Evolutionary conservation across 208 protist species (phyloP), one percentile per base, ranked within the genome.

Genomic region (Herpetomonas muscarum): DNA sequence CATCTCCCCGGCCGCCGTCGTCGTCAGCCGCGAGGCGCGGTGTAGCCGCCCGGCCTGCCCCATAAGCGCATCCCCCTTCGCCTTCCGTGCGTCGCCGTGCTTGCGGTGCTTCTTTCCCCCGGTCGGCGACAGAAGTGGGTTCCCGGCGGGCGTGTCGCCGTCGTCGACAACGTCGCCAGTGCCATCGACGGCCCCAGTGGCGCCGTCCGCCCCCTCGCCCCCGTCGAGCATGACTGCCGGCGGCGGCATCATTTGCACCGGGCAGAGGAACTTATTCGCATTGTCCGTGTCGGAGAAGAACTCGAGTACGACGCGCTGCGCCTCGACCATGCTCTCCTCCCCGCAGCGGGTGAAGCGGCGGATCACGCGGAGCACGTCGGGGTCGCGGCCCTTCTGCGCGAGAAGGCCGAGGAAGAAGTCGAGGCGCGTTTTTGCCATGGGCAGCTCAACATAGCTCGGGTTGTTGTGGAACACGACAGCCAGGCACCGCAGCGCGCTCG

Each of bases 241-340:
- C 34, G 34, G 34, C 34, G 34, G 34, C 34, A 39, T 39, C 7
- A 39, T 7, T 39, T 39, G 7, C 10, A 78, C 26, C 13, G 61
- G 60, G 25, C 50, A 73, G 2, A 82, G 50, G 9, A 77, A 25
- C 15, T 9, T 29, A 31, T 61, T 45, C n/a, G 62, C 61, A 3
- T 25, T 42, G 31, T 29, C 57, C 22, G 66, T 30, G 28, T 56
- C 42, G n/a, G 25, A 25, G 7, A 77, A 69, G 50, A 57, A 67
- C 30, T 67, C 62, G 4, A 82, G 46, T 24, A 82, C 66, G 15
- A 67, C 39, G 19, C 37, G 26, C 60, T 82, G 75, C 29, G 70
- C 69, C 44, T 82, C 75, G 21, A 71, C 55, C 65, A 82, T 71
- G 41, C 66, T 69, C 28, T 82, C 76, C 21, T 67, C 64, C 3